Conservation (phyloP, 2,329 filamentous ascomycete species). For the Mariannaea sp. region DNA sequence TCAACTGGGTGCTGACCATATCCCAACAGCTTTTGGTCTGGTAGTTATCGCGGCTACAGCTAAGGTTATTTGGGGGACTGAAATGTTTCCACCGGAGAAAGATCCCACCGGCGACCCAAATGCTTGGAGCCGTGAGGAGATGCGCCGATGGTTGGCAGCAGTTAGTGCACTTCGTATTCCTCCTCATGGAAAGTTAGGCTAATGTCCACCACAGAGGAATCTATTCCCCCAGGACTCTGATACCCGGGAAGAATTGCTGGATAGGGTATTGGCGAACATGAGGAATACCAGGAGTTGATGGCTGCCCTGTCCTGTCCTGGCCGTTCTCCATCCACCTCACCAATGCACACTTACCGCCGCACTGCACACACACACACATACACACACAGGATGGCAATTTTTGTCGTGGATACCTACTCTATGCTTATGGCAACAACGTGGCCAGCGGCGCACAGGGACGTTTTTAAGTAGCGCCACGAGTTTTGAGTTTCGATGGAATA, state of each 20-base stretch:
- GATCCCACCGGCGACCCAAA: constrained; percentile 79
- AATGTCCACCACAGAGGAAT: constrained; percentile 46
- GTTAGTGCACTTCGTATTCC: constrained; percentile 53
- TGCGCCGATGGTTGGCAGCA: constrained; percentile 78
- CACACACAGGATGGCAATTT: too few species aligned
- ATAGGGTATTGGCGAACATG: constrained; percentile 54
- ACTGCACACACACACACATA: too few species aligned
- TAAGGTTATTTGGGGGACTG: constrained; percentile 84
- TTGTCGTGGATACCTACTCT: too few species aligned
- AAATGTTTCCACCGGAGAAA: constrained; percentile 74
- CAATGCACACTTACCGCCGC: too few species aligned
- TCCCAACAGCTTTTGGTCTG: constrained; percentile 71
- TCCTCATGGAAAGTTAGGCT: not conserved
- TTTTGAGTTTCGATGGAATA: too few species aligned
- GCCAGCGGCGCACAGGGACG: too few species aligned
- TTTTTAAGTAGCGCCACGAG: too few species aligned
- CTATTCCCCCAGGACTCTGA: constrained; percentile 51
- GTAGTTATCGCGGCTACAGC: constrained; percentile 80
- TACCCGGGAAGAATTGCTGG: constrained; percentile 53
- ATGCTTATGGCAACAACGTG: too few species aligned
- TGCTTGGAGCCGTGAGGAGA: constrained; percentile 78
- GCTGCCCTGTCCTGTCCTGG: too few species aligned
- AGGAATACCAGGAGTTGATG: constrained; percentile 43
- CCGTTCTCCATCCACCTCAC: too few species aligned
- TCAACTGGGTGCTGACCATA: constrained; percentile 10